Evolutionary conservation across 108 stramenopile species (phyloP), one percentile per base, ranked within the genome.

Genomic region (Aurantiochytrium sp.): DNA sequence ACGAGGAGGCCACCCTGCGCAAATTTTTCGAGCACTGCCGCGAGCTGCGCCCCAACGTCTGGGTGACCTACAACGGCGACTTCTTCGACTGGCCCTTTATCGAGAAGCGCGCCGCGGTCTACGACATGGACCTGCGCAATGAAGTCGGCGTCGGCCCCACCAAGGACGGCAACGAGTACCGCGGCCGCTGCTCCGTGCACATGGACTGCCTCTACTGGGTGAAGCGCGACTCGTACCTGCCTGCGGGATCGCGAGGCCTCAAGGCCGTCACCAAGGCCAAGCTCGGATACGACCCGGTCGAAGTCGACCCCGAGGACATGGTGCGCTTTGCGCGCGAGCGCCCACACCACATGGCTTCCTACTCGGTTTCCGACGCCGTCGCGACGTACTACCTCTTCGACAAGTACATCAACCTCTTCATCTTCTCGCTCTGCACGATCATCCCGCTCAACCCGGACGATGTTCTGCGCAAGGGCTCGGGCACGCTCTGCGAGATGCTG

Each of bases 301-400:
- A 99, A 89, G 97, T 99, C 24, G 98, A 99, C 90, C 97, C 98
- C 1, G 98, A 99, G 90, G 98, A 99, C 89, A 99, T 99, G 98
- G 94, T 98, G 19, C 94, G 94, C 15, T 96, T 94, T 92, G 98
- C 98, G 15, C 91, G 91, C 39, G 97, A 97, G 89, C 73, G 93
- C 48, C 98, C 98, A 5, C 93, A 91, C 21, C 95, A 97, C 88
- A 99, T 99, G 98, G 98, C 98, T 6, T 95, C 96, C 24, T 99
- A 99, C 90, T 97, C 97, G 12, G 98, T 99, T 6, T 98, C 97
- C 54, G 98, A 99, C 89, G 98, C 98, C 19, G 98, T 99, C 32
- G 98, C 98, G 0, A 99, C 98, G 1, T 99, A 96, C 91, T 99
- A 99, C 88, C 91, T 99, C 86, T 98, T 98, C 90, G 96, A 96